phyloP scores from a whole-genome alignment of 805 yeast species.

The Schwanniomyces polymorphus region DNA sequence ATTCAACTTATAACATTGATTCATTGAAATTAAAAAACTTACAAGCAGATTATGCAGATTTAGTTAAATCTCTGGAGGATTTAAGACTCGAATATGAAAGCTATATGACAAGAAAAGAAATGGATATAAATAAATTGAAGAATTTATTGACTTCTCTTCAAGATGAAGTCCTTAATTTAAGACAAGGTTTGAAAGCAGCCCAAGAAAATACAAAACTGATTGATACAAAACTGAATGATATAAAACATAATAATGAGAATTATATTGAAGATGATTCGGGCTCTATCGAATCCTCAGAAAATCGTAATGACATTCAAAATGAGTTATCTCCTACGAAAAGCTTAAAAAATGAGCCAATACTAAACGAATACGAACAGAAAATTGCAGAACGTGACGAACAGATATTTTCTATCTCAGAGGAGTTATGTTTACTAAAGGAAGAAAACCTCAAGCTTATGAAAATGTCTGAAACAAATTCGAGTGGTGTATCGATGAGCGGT shows the following conservation, averaged over 20 bases:
- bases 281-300: slow-evolving; percentile 16
- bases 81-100: slow-evolving; percentile 12
- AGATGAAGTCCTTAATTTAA: slow-evolving; percentile 9
- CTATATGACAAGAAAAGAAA: slow-evolving; percentile 2
- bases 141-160: slow-evolving; percentile 7
- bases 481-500: slow-evolving; percentile 9
- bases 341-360: background rate
- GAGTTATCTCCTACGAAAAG: background rate
- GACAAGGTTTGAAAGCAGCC: slow-evolving; percentile 4
- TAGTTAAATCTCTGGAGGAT: slow-evolving; percentile 6
- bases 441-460: slow-evolving; percentile 14
- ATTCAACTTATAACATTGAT: slow-evolving; percentile 6
- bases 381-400: slow-evolving; percentile 10
- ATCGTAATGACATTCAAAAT: background rate
- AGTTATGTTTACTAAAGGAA: slow-evolving; percentile 16
- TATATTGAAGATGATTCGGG: slow-evolving; percentile 21
- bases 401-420: slow-evolving; percentile 14
- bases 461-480: slow-evolving; percentile 6
- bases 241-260: slow-evolving; percentile 9
- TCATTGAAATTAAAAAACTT: slow-evolving; percentile 5
- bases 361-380: background rate
- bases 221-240: slow-evolving; percentile 6
- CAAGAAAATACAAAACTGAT: slow-evolving; percentile 6
- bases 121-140: slow-evolving; percentile 9
- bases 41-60: slow-evolving; percentile 5